Percentiles rank a stretch among this genome's conserved stretches.
Evolutionary conservation across 805 yeast genomes (phyloP).

Genomic region (Starmerella ratchasimensis): DNA sequence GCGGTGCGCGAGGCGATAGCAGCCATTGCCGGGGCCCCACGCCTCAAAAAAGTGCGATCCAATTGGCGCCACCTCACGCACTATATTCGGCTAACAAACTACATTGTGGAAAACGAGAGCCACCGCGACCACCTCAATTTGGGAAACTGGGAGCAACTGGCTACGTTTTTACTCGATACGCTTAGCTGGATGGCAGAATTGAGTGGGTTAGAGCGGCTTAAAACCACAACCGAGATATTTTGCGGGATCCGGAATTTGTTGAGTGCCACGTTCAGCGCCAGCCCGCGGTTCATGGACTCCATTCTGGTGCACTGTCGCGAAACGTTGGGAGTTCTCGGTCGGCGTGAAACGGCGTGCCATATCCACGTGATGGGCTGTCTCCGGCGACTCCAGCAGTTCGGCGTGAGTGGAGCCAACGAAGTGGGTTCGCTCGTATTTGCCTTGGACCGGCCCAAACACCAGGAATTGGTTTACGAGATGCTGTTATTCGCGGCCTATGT

Average conservation of each 20-base stretch:
- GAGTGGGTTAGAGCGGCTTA: neutral
- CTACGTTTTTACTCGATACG: neutral
- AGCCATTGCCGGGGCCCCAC: neutral
- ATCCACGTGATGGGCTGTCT: conserved; percentile 9
- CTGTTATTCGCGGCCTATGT: conserved; percentile 6
- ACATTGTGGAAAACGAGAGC: conserved; percentile 1
- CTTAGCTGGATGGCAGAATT: neutral
- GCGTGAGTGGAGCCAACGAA: neutral
- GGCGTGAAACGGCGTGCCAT: conserved; percentile 11
- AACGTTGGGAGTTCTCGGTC: neutral
- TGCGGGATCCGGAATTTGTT: too few relatives aligned
- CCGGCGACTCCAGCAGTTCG: neutral
- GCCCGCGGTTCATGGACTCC: neutral
- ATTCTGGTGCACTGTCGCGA: conserved; percentile 2
- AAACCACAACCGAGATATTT: neutral
- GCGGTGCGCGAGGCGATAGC: conserved; percentile 2
- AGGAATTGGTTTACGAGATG: conserved; percentile 5
- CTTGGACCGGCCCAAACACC: conserved; percentile 3
- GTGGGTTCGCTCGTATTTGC: conserved; percentile 4
- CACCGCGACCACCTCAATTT: conserved; percentile 11
- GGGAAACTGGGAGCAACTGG: conserved; percentile 4
- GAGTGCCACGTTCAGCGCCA: neutral
- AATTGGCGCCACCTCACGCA: conserved; percentile 4
- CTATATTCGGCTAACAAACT: conserved; percentile 1
- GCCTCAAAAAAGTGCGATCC: neutral